Conservation (phyloP, 2,329 filamentous ascomycete species). For the Xylariales sp. region DNA sequence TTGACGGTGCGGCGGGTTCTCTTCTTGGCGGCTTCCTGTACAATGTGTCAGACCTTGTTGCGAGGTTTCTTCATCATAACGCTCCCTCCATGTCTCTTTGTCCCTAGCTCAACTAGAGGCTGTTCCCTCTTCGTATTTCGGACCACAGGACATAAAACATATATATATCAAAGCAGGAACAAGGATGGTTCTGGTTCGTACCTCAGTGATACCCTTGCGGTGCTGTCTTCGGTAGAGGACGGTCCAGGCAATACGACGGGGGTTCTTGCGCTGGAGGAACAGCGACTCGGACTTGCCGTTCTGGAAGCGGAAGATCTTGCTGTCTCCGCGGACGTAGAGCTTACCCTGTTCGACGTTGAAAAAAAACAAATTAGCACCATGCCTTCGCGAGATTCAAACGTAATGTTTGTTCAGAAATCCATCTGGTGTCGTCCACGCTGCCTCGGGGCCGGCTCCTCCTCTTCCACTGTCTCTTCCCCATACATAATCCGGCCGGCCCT, state of each 20-base stretch:
- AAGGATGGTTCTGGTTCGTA: conserved; percentile 38
- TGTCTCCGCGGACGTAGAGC: conserved; percentile 98
- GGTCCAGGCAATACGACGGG: conserved; percentile 98
- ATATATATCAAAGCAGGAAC: background rate
- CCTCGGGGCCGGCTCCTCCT: too few relatives aligned
- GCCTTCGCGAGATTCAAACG: background rate
- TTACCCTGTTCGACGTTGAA: conserved; percentile 93
- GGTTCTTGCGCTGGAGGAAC: conserved; percentile 99
- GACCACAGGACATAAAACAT: conserved; percentile 1
- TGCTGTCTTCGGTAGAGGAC: conserved; percentile 97
- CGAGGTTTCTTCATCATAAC: too few relatives aligned
- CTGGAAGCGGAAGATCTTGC: conserved; percentile 99
- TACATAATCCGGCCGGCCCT: conserved; percentile 9
- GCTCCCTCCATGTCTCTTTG: too few relatives aligned
- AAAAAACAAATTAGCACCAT: conserved; percentile 8
- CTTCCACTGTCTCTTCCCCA: too few relatives aligned
- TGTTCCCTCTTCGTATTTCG: conserved; percentile 1
- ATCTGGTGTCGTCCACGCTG: too few relatives aligned
- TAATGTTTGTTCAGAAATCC: background rate
- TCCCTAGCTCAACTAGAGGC: too few relatives aligned
- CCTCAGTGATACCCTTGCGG: conserved; percentile 99
- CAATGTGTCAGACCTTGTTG: conserved; percentile 39
- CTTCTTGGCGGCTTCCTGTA: conserved; percentile 99
- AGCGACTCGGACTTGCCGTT: conserved; percentile 99
- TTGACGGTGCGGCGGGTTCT: conserved; percentile 97